Evolutionary conservation across 2,329 filamentous ascomycete genomes (phyloP), one percentile per base, ranked within the genome.

Genomic region (Hymenoscyphus occultus): DNA sequence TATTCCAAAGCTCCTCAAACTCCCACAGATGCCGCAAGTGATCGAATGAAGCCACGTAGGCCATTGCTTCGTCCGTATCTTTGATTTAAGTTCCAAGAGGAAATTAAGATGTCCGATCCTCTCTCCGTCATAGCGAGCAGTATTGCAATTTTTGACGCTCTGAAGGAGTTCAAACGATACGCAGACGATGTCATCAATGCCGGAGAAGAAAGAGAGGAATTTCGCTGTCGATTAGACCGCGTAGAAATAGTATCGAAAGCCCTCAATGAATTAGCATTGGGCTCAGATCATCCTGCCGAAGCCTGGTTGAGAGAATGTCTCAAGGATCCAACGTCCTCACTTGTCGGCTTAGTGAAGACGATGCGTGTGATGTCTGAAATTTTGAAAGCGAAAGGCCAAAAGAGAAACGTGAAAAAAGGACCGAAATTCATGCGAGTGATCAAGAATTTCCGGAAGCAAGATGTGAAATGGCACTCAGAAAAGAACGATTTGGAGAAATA

Each of bases 401-500:
- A 56, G 22, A 42, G n/a, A 22, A 35, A 14, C 4, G 13, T 56
- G 28, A 56, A 32, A n/a, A 56, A 35, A 9, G 45, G 45, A 19
- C 45, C 45, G 45, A 51, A 51, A 51, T 51, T 51, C 45, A 51
- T 51, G 45, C 31, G 60, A 32, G 61, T 56, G 14, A 40, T 64
- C 10, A 65, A 65, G 56, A 64, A 65, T 13, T 64, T 66, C n/a
- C 45, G 45, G n/a, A 22, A n/a, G 22, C 45, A 51, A 22, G 45
- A 51, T 7, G 45, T 51, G 12, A 68, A 64, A 42, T 69, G 68
- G 68, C 68, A 65, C 22, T 67, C 62, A 5, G 63, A 68, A 19
- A 69, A 69, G 61, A 64, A 68, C 12, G 19, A 51, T 10, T 35
- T 56, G 32, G 32, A 35, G 28, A 35, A 56, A 56, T 7, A 14